Percentiles rank a stretch among this genome's conserved stretches.
Evolutionary conservation across 108 stramenopile species (phyloP).

Genomic region (Nitzschia sp.): DNA sequence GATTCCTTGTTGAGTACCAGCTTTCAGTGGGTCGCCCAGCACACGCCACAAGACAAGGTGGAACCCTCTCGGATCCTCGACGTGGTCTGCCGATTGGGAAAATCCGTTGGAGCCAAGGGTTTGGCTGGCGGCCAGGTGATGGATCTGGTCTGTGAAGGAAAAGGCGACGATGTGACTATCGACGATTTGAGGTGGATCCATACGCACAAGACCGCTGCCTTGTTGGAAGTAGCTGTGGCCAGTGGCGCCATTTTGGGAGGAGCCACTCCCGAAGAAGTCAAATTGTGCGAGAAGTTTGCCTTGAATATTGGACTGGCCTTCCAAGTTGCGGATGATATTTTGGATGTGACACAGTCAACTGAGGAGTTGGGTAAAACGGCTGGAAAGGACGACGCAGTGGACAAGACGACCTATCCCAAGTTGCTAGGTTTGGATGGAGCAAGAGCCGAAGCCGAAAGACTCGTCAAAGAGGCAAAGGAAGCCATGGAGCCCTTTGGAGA

Average conservation of each 20-base stretch:
- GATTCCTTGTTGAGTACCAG: conserved; percentile 81
- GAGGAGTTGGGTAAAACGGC: conserved; percentile 97
- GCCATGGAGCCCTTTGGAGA: conserved; percentile 88
- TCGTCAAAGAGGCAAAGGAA: conserved; percentile 87
- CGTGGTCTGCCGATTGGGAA: conserved; percentile 86
- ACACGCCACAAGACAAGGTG: conserved; percentile 65
- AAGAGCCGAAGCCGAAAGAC: conserved; percentile 80
- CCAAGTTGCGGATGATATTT: conserved; percentile 97
- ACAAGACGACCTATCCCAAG: conserved; percentile 95
- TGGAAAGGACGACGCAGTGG: conserved; percentile 89
- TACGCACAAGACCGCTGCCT: conserved; percentile 94
- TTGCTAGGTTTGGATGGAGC: conserved; percentile 92
- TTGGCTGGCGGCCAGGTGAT: conserved; percentile 95
- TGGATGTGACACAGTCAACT: conserved; percentile 92
- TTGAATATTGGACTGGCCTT: conserved; percentile 95
- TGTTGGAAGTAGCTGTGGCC: conserved; percentile 90
- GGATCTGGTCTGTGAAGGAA: conserved; percentile 95
- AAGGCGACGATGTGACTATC: conserved; percentile 71
- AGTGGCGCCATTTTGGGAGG: conserved; percentile 92
- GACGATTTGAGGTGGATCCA: conserved; percentile 97
- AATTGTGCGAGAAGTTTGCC: conserved; percentile 88
- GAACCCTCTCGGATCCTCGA: conserved; percentile 78
- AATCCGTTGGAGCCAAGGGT: conserved; percentile 89
- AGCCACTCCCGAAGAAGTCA: conserved; percentile 86
- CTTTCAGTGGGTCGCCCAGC: conserved; percentile 75